phyloP scores from a whole-genome alignment of 2,329 filamentous ascomycete genomes.

The Aspergillus caelatus region DNA sequence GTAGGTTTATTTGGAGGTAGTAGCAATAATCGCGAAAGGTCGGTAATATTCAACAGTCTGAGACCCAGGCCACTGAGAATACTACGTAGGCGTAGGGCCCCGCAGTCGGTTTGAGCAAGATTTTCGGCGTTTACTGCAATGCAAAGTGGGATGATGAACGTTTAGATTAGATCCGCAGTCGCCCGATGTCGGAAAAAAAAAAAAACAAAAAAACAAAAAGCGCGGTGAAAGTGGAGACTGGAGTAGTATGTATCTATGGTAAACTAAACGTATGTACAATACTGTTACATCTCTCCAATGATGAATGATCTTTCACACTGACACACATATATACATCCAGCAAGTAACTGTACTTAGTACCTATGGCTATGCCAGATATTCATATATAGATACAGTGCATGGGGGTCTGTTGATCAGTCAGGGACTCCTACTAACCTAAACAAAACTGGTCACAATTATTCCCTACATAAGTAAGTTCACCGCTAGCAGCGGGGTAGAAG shows the following conservation, averaged over 20 bases:
- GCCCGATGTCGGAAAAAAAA: slow-evolving; percentile 26
- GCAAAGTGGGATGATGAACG: slow-evolving; percentile 18
- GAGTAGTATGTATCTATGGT: neutral
- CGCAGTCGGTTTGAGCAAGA: slow-evolving; percentile 9
- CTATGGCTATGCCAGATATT: neutral
- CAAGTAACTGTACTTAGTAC: neutral
- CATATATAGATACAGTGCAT: neutral
- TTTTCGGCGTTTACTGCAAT: slow-evolving; percentile 10
- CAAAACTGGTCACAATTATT: neutral
- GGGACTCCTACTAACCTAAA: neutral
- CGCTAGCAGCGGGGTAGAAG: neutral
- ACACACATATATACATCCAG: neutral
- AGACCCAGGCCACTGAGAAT: slow-evolving; percentile 4
- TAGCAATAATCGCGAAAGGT: neutral
- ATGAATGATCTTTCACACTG: neutral
- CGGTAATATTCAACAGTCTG: neutral
- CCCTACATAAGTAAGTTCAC: neutral
- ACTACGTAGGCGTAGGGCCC: slow-evolving; percentile 2
- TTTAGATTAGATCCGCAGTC: slow-evolving; percentile 26
- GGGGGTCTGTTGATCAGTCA: neutral
- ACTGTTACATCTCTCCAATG: neutral
- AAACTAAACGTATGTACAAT: neutral
- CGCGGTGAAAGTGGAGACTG: neutral
- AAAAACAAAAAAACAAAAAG: slow-evolving; percentile 5
- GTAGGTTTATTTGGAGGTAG: neutral